Base-by-base conservation (phyloP, 768 basidiomycete genomes). In the Serpula lacrymans region DNA sequence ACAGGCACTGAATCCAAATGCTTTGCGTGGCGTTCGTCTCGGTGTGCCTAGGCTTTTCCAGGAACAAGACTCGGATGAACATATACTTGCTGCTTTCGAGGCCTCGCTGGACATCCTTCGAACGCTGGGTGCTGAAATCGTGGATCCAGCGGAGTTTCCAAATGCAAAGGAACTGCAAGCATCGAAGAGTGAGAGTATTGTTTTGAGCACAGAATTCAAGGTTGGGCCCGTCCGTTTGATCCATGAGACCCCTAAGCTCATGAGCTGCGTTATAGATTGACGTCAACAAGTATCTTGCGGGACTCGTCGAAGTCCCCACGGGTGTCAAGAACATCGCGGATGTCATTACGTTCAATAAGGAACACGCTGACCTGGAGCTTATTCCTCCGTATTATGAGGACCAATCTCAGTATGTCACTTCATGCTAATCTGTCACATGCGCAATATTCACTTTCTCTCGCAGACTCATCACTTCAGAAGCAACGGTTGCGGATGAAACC, bases 81-180 rank as follows among this genome's bases (percentile, higher is more conserved):
- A 54, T 14, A 55, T 65, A 26, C 39, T 63, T 5, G 45, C 65
- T 5, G 53, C 62, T 6, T 75, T 75, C 50, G 55, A 69, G 11
- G 58, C 52, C 12, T 63, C 70, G 3, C 45, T 76, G 17, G 62
- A 60, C 27, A 53, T 58, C 6, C 57, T 76, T 28, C 56, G 60
- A 24, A 37, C 43, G 2, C 56, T 72, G 6, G 75, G 72, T 9
- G 72, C 37, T 2, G 36, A 37, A 24, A 59, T 84, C 14, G 63
- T 83, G 3, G 82, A 85, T 50, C 80, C 80, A 0, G 78, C 79
- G 1, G 77, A 82, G 47, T 60, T 84, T 16, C 77, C 80, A 0
- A 73, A 74, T 31, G 73, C 71, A 1, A 60, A 70, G 0, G 77
- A 76, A 38, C 62, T 80, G 21, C 46, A 65, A 18, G 44, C 41